These are phyloP conservation scores for Stromatinia cepivora DNA, from an alignment of 2,329 filamentous ascomycete genomes.

Conservation along the genomic window DNA sequence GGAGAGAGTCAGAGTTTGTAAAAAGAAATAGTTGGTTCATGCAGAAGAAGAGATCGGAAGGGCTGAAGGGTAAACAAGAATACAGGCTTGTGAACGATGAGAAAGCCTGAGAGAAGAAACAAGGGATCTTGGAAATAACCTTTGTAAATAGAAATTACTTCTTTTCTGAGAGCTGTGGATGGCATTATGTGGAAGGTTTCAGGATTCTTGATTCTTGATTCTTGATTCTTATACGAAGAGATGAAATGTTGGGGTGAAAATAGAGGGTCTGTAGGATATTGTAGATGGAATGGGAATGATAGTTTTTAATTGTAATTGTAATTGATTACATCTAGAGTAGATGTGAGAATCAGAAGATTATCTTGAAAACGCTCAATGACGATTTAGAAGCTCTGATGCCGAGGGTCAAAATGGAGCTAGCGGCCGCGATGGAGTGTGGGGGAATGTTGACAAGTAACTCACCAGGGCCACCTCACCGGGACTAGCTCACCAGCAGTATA, in stretches of 20 bases:
- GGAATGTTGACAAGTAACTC: neutral
- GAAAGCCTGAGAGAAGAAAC: too few species aligned
- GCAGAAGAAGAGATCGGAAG: too few species aligned
- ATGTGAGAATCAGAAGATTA: neutral
- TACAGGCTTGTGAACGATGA: too few species aligned
- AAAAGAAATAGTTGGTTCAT: too few species aligned
- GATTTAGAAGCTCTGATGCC: neutral
- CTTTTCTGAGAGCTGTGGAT: conserved; percentile 56
- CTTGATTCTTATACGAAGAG: neutral
- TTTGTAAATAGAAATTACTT: conserved; percentile 89
- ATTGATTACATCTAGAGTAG: too few species aligned
- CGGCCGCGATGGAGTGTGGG: neutral
- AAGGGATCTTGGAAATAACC: conserved; percentile 48
- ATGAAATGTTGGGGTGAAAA: neutral
- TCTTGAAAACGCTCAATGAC: neutral
- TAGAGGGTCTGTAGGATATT: neutral
- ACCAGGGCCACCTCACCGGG: neutral
- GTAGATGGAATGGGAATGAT: neutral
- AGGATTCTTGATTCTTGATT: too few species aligned
- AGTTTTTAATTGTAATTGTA: neutral
- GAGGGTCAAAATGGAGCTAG: neutral
- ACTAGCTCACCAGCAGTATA: neutral
- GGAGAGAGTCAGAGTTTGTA: neutral
- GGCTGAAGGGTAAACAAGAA: too few species aligned
- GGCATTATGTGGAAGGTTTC: neutral